Evolutionary conservation across 1,284 basidiomycete species (phyloP).

Genomic region (Pseudozyma tsukubaensis): DNA sequence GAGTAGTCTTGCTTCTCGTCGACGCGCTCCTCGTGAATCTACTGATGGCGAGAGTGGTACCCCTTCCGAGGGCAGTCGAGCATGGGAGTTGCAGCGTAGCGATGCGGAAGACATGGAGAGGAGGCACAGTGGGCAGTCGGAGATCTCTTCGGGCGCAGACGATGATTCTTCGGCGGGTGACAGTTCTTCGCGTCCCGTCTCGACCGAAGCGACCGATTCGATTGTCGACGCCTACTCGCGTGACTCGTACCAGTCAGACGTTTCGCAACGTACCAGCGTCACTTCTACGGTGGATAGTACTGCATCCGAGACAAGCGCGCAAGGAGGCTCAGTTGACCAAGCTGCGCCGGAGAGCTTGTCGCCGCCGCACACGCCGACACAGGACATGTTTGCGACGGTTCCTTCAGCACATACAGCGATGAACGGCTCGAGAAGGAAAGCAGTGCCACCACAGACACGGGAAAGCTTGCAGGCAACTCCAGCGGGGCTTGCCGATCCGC

Average conservation of each 20-base stretch:
- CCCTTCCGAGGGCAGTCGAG: constrained; percentile 31
- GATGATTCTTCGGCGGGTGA: constrained; percentile 42
- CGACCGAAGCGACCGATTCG: constrained; percentile 58
- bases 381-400: constrained; percentile 20
- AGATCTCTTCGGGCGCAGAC: constrained; percentile 45
- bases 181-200: constrained; percentile 45
- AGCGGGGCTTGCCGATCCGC: constrained; percentile 6
- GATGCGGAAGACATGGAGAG: constrained; percentile 45
- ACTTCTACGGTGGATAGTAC: constrained; percentile 49
- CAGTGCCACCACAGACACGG: neutral
- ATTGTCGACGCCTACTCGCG: constrained; percentile 60
- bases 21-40: constrained; percentile 24
- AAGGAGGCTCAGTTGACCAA: constrained; percentile 1
- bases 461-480: neutral
- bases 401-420: constrained; percentile 1
- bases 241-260: constrained; percentile 59
- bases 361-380: constrained; percentile 57
- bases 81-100: constrained; percentile 40
- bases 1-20: constrained; percentile 36
- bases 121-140: constrained; percentile 53
- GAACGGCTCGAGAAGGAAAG: constrained; percentile 1
- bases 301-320: constrained; percentile 12
- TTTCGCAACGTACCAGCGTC: constrained; percentile 55
- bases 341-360: constrained; percentile 12
- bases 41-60: constrained; percentile 22